Percentiles rank a stretch among this genome's conserved stretches.
Evolutionary conservation across 2,329 filamentous ascomycete genomes (phyloP).

Genomic region (Penicillium sp.): DNA sequence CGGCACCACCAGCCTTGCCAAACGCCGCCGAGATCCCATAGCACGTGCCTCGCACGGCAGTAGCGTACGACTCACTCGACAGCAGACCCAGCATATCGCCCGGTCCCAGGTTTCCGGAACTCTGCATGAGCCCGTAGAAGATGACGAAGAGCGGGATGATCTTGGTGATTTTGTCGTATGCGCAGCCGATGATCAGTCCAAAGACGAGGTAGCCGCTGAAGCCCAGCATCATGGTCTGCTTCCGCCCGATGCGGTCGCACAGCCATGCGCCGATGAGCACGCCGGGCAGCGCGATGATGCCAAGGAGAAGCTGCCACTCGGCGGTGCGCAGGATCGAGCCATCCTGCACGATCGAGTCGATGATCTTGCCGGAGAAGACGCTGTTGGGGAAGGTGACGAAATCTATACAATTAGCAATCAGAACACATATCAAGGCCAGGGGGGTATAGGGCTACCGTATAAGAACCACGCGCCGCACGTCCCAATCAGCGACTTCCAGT

Average conservation of each 20-base stretch:
- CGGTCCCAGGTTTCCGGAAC: slow-evolving; percentile 48
- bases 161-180: slow-evolving; percentile 47
- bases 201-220: slow-evolving; percentile 51
- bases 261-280: slow-evolving; percentile 49
- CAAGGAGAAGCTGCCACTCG: slow-evolving; percentile 47
- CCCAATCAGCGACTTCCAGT: slow-evolving; percentile 53
- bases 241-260: slow-evolving; percentile 47
- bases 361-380: slow-evolving; percentile 45
- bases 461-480: slow-evolving; percentile 56
- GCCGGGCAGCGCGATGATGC: slow-evolving; percentile 46
- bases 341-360: slow-evolving; percentile 36
- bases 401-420: slow-evolving; percentile 13
- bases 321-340: slow-evolving; percentile 42
- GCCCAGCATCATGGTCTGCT: slow-evolving; percentile 50
- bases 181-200: slow-evolving; percentile 50
- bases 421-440: not conserved
- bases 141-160: slow-evolving; percentile 51
- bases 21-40: slow-evolving; percentile 51
- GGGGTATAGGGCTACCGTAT: slow-evolving; percentile 31
- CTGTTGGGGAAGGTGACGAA: slow-evolving; percentile 48
- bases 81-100: slow-evolving; percentile 51
- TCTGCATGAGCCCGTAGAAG: slow-evolving; percentile 52
- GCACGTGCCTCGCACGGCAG: slow-evolving; percentile 50
- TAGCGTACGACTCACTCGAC: slow-evolving; percentile 51
- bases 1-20: slow-evolving; percentile 50